These are phyloP conservation scores for Umbilicaria muhlenbergii DNA, from an alignment of 495 filamentous ascomycete genomes.

Conservation along the genomic window DNA sequence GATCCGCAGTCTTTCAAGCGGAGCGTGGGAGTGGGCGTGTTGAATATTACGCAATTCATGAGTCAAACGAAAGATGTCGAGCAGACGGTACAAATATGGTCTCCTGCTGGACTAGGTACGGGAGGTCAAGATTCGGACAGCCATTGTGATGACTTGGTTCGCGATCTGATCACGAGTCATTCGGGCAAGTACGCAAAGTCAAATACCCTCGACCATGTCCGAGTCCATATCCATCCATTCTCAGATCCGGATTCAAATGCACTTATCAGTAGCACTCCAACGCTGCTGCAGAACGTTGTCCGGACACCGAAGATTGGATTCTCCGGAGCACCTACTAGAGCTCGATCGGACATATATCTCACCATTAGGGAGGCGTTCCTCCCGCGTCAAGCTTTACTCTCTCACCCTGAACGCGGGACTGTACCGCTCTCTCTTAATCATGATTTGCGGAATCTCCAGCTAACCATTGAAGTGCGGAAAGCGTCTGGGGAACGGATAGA, in stretches of 20 bases:
- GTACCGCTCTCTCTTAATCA: conserved; percentile 45
- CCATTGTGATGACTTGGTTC: conserved; percentile 62
- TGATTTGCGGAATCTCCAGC: conserved; percentile 59
- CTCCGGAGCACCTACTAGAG: conserved; percentile 73
- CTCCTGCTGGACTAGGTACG: conserved; percentile 40
- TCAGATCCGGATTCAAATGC: conserved; percentile 55
- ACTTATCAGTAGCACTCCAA: conserved; percentile 75
- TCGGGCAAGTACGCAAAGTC: conserved; percentile 60
- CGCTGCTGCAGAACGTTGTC: conserved; percentile 63
- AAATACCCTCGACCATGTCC: conserved; percentile 50
- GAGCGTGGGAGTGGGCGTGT: conserved; percentile 63
- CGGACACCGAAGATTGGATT: conserved; percentile 87
- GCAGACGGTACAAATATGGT: conserved; percentile 65
- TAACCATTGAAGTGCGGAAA: conserved; percentile 77
- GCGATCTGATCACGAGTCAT: conserved; percentile 55
- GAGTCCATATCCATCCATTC: conserved; percentile 65
- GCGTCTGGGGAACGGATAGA: conserved; percentile 66
- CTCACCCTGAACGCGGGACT: conserved; percentile 63
- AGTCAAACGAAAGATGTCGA: conserved; percentile 63
- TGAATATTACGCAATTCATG: conserved; percentile 67
- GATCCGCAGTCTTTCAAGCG: conserved; percentile 32
- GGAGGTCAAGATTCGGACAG: conserved; percentile 37
- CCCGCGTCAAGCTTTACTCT: conserved; percentile 60
- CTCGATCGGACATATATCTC: conserved; percentile 87
- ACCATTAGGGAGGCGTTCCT: conserved; percentile 63